These are phyloP conservation scores for Solanum medicagineum DNA, from an alignment of 257 asterid species.

Conservation along the genomic window DNA sequence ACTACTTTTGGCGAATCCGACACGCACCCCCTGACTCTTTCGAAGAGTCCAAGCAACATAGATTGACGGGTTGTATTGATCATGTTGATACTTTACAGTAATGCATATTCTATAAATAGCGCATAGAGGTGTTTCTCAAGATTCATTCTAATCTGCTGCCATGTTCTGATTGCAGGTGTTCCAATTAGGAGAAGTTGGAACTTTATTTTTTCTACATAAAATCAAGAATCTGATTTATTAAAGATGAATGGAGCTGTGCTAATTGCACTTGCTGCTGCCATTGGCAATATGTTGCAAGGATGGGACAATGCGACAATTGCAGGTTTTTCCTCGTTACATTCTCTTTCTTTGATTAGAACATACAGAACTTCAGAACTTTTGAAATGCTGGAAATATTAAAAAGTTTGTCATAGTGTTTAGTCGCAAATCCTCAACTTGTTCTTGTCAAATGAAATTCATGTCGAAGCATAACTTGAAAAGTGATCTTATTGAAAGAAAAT, in stretches of 20 bases:
- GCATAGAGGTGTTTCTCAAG: background rate
- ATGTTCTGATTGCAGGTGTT: background rate
- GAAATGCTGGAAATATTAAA: background rate
- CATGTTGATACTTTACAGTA: background rate
- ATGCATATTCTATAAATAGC: background rate
- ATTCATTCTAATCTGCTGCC: background rate
- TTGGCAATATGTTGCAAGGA: slow-evolving; percentile 91
- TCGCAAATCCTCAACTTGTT: background rate
- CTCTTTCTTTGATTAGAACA: background rate
- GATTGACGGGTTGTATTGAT: background rate
- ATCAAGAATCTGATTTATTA: background rate
- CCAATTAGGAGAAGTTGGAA: background rate
- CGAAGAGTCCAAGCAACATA: no score
- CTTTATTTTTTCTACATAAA: background rate
- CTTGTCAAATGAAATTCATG: background rate
- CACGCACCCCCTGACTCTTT: no score
- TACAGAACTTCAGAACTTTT: background rate
- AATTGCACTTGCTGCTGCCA: slow-evolving; percentile 83
- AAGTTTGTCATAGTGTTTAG: background rate
- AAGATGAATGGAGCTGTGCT: slow-evolving; percentile 77
- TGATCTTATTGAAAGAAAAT: background rate
- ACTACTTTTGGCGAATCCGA: no score
- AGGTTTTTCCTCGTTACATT: slow-evolving; percentile 26
- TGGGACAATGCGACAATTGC: slow-evolving; percentile 99
- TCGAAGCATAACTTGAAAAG: background rate